Conservation (phyloP, 371 early-diverging fungal species). For the Fennellomyces sp. region DNA sequence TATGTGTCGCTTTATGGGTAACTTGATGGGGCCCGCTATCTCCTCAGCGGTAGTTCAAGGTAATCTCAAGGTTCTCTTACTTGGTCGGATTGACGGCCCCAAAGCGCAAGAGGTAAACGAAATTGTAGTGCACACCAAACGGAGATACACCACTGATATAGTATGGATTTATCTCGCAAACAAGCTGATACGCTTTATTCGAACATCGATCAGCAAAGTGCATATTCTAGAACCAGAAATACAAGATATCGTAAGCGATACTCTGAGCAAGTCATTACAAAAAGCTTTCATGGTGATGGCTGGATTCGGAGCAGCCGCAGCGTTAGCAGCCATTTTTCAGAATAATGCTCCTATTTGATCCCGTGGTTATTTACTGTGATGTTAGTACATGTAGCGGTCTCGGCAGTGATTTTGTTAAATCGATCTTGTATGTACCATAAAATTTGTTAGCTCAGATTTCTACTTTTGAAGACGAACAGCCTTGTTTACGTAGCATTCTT, state of each 20-base stretch:
- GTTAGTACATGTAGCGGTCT: too few relatives aligned
- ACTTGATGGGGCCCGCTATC: conserved; percentile 43
- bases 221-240: conserved; percentile 26
- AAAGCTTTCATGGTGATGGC: not conserved
- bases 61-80: not conserved
- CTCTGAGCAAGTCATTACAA: not conserved
- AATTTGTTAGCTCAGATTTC: too few relatives aligned
- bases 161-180: not conserved
- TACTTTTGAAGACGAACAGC: too few relatives aligned
- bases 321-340: not conserved
- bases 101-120: conserved; percentile 6
- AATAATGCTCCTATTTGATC: not conserved
- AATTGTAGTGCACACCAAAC: not conserved
- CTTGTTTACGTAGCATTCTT: too few relatives aligned
- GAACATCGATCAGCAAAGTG: conserved; percentile 34
- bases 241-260: conserved; percentile 17
- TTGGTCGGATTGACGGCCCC: not conserved
- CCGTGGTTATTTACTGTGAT: too few relatives aligned
- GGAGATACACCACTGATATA: not conserved
- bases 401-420: too few relatives aligned
- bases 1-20: conserved; percentile 49
- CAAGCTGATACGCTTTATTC: conserved; percentile 33
- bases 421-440: too few relatives aligned
- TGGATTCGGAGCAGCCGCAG: not conserved
- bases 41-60: conserved; percentile 1